Conservation (phyloP, 208 protist species). For the Trypanosoma conorhini region DNA sequence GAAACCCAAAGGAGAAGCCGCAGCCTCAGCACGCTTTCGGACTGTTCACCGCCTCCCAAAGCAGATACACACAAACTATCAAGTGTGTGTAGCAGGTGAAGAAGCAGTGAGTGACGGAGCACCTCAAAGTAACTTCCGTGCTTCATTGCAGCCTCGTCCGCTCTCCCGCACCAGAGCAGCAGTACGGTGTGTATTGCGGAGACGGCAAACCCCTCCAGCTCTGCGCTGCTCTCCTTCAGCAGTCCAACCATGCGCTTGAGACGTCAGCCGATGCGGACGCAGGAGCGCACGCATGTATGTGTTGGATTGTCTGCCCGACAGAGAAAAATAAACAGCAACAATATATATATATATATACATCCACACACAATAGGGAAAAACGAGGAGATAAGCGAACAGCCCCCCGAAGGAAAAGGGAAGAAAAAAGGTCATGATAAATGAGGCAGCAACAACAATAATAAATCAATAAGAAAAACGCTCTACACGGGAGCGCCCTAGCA, state of each 20-base stretch:
- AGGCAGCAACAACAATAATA: too few species aligned
- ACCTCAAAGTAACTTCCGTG: not conserved
- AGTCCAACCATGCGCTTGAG: not conserved
- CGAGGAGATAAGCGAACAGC: too few species aligned
- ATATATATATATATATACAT: not conserved
- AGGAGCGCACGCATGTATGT: not conserved
- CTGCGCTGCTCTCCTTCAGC: not conserved
- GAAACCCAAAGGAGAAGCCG: conserved; percentile 13
- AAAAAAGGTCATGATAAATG: too few species aligned
- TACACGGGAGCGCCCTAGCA: not conserved
- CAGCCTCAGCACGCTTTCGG: conserved; percentile 5
- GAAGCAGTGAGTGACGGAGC: conserved; percentile 6
- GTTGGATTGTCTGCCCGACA: not conserved
- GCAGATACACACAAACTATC: conserved; percentile 1
- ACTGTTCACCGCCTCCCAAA: not conserved
- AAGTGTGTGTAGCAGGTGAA: conserved; percentile 9
- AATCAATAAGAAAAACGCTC: too few species aligned
- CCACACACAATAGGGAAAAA: too few species aligned
- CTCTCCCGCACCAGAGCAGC: not conserved
- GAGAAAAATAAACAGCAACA: conserved; percentile 7
- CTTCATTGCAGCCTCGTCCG: not conserved
- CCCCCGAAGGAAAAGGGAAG: too few species aligned
- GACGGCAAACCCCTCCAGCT: not conserved
- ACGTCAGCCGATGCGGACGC: not conserved
- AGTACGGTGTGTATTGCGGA: not conserved